Evolutionary conservation across 345 rosid genomes (phyloP), one percentile per base, ranked within the genome.

Genomic region (Aurinia saxatilis): DNA sequence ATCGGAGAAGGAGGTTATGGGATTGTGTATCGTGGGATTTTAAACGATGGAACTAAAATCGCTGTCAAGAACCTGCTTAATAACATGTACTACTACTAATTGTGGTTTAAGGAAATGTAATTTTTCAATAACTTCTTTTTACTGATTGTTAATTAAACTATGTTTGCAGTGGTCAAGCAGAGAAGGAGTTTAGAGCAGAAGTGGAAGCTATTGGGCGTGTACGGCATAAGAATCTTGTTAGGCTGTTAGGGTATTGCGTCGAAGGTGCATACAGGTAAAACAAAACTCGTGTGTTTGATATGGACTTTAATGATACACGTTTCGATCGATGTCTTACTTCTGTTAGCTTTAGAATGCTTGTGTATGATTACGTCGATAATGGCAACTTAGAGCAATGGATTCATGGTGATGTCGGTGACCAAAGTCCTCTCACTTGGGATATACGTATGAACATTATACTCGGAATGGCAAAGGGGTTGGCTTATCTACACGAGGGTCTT

Each of bases 1-100:
- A 83, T 92, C 9, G 98, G 96, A 10, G 98, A 92, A 86, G 98
- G 98, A 39, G 96, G 98, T 5, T 92, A 89, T 18, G 98, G 98
- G 50, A 92, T 92, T 76, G 98, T 92, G 7, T 92, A 89, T 50
- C 47, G 82, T 35, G 98, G 98, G 16, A 41, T 87, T 68, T 76
- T 92, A 50, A 70, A 67, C 21, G 96, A 92, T 67, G 95, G 93
- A 5, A 87, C 95, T 49, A 82, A 46, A 70, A 78, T 92, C 66
- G 98, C 96, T 55, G 93, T 92, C 60, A 92, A 89, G 75, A 92
- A 92, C 60, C 79, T 92, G 68, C 78, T 92, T 49, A 92, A 92
- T 55, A 89, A 91, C 84, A 84, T 92, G 98, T 91, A 48, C 12
- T 27, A 9, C n/a, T n/a, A n/a, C n/a, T n/a, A n/a, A n/a, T n/a